Evolutionary conservation across 208 protist species (phyloP).

Genomic region (Vickermania spadyakhi): DNA sequence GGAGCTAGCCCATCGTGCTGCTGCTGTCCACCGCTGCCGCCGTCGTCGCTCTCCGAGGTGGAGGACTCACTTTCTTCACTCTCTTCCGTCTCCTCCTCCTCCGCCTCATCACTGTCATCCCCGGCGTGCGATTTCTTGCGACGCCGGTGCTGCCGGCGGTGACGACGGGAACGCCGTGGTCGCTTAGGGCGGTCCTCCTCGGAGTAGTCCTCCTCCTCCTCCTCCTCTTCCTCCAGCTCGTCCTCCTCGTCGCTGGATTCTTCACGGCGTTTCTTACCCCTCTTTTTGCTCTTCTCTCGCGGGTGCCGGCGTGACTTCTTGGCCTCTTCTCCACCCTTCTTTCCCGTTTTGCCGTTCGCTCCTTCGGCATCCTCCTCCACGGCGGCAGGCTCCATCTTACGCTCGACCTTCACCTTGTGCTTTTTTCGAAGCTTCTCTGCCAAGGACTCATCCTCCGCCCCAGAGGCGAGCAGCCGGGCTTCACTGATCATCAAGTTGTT

Average conservation of each 20-base stretch:
- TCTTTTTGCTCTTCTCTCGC: not conserved
- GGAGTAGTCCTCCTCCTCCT: not conserved
- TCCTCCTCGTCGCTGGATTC: not conserved
- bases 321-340: not conserved
- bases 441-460: slow-evolving; percentile 38
- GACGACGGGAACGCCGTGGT: too few relatives aligned
- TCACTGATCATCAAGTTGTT: slow-evolving; percentile 1
- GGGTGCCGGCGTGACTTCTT: not conserved
- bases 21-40: not conserved
- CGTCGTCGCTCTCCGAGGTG: not conserved
- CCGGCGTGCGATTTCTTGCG: not conserved
- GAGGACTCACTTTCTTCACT: not conserved
- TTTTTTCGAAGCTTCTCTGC: slow-evolving; percentile 54
- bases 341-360: not conserved
- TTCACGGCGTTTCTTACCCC: too few relatives aligned
- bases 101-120: not conserved
- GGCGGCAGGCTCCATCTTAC: slow-evolving; percentile 7
- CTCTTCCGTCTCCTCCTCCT: not conserved
- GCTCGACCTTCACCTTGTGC: slow-evolving; percentile 31
- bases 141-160: too few relatives aligned
- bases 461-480: slow-evolving; percentile 27
- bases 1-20: slow-evolving; percentile 12
- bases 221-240: not conserved
- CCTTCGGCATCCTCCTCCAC: not conserved
- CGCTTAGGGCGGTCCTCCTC: too few relatives aligned